phyloP scores from a whole-genome alignment of 768 basidiomycete species.

The Filobasidium wieringae region DNA sequence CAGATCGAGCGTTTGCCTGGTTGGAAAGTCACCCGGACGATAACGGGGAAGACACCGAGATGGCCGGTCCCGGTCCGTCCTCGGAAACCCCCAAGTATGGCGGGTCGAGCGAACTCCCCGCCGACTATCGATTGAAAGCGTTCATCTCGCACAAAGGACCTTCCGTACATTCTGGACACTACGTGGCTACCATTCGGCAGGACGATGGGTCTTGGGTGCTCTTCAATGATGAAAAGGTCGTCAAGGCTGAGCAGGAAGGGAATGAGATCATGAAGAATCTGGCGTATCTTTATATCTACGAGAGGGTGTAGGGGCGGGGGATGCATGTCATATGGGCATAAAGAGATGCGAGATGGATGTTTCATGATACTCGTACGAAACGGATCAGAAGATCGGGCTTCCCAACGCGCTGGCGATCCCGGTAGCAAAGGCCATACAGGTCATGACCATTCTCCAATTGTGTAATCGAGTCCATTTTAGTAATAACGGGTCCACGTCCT shows the following conservation, averaged over 20 bases:
- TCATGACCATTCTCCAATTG: not conserved
- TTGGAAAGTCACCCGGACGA: constrained; percentile 88
- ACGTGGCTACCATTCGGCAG: constrained; percentile 44
- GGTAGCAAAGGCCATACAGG: not conserved
- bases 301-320: constrained; percentile 43
- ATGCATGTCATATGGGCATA: not conserved
- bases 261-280: constrained; percentile 66
- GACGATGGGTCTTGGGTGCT: constrained; percentile 57
- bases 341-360: not conserved
- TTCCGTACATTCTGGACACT: constrained; percentile 65
- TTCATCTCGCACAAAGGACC: constrained; percentile 97
- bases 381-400: too few species aligned
- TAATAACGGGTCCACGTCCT: not conserved
- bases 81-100: constrained; percentile 39
- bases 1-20: constrained; percentile 89
- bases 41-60: constrained; percentile 47
- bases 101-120: constrained; percentile 58
- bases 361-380: constrained; percentile 26
- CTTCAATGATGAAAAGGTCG: constrained; percentile 95
- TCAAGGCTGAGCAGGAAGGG: constrained; percentile 71
- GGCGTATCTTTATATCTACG: constrained; percentile 91
- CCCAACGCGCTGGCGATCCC: not conserved
- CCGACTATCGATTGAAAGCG: constrained; percentile 67
- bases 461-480: not conserved
- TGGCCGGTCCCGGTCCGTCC: not conserved